Conservation (phyloP, 176 grass and related monocot species). For the Pontederia paniculata region DNA sequence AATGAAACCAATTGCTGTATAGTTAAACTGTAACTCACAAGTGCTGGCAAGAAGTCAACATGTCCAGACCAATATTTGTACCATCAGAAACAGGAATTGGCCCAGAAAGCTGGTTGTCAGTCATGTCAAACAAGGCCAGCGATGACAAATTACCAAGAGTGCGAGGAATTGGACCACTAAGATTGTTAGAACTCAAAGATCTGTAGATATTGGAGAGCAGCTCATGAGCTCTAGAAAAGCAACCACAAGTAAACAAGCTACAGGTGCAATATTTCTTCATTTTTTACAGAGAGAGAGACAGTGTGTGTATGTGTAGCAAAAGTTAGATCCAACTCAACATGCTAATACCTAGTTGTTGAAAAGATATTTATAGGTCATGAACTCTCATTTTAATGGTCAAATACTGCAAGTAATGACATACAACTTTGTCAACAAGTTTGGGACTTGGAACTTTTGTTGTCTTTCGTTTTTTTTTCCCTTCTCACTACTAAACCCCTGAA, state of each 20-base stretch:
- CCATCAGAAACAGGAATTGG: slow-evolving; percentile 1
- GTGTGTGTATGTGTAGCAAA: too few relatives aligned
- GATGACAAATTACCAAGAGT: slow-evolving; percentile 4
- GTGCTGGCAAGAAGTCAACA: slow-evolving; percentile 3
- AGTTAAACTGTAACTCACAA: not conserved
- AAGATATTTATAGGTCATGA: too few relatives aligned
- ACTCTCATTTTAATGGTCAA: too few relatives aligned
- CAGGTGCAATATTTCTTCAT: too few relatives aligned
- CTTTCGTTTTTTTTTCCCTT: too few relatives aligned
- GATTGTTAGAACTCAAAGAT: slow-evolving; percentile 9
- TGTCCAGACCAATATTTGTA: not conserved
- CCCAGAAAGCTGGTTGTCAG: slow-evolving; percentile 1
- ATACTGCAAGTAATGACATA: too few relatives aligned
- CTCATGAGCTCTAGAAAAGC: not conserved
- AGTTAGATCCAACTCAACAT: too few relatives aligned
- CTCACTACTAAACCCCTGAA: too few relatives aligned
- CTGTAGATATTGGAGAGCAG: not conserved
- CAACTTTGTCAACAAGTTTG: too few relatives aligned
- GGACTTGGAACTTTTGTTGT: too few relatives aligned
- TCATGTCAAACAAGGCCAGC: not conserved
- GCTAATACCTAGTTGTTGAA: too few relatives aligned
- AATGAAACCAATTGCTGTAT: not conserved
- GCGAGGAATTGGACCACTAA: not conserved
- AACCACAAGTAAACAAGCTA: not conserved
- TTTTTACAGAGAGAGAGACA: too few relatives aligned